Evolutionary conservation across 345 rosid species (phyloP).

Genomic region (Clarkia xantiana): DNA sequence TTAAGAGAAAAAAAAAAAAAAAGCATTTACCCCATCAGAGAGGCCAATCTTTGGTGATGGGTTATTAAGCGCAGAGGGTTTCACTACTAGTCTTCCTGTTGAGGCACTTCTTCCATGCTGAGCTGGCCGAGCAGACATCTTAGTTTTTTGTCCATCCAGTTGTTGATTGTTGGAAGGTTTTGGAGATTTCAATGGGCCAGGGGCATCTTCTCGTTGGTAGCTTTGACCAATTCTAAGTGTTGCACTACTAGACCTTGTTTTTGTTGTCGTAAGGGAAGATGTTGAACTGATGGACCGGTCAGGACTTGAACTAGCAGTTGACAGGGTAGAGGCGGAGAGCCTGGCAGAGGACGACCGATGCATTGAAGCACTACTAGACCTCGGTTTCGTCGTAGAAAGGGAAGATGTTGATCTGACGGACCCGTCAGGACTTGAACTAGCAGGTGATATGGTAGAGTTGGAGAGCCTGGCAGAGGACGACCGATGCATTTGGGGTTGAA

Average conservation of each 20-base stretch:
- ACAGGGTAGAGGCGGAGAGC: slow-evolving; percentile 26
- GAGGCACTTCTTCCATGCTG: slow-evolving; percentile 18
- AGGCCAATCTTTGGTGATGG: slow-evolving; percentile 89
- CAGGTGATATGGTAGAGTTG: slow-evolving; percentile 34
- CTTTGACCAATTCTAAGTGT: slow-evolving; percentile 17
- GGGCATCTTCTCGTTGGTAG: neutral
- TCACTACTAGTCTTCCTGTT: slow-evolving; percentile 16
- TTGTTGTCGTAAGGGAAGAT: slow-evolving; percentile 42
- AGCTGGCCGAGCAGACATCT: slow-evolving; percentile 11
- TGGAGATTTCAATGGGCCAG: slow-evolving; percentile 21
- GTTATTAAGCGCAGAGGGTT: slow-evolving; percentile 75
- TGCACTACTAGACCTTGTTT: slow-evolving; percentile 25
- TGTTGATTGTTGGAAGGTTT: slow-evolving; percentile 14
- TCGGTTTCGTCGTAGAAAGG: slow-evolving; percentile 36
- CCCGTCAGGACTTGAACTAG: slow-evolving; percentile 70
- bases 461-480: slow-evolving; percentile 31
- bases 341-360: slow-evolving; percentile 31
- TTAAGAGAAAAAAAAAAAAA: neutral
- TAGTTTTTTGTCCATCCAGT: slow-evolving; percentile 19
- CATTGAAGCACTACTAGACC: slow-evolving; percentile 22
- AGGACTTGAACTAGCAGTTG: slow-evolving; percentile 56
- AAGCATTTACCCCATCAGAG: slow-evolving; percentile 75
- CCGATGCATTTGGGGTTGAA: no score
- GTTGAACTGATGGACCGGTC: slow-evolving; percentile 58
- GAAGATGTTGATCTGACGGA: slow-evolving; percentile 43